Base-by-base conservation (phyloP, 345 rosid species). In the Abelmoschus esculentus region DNA sequence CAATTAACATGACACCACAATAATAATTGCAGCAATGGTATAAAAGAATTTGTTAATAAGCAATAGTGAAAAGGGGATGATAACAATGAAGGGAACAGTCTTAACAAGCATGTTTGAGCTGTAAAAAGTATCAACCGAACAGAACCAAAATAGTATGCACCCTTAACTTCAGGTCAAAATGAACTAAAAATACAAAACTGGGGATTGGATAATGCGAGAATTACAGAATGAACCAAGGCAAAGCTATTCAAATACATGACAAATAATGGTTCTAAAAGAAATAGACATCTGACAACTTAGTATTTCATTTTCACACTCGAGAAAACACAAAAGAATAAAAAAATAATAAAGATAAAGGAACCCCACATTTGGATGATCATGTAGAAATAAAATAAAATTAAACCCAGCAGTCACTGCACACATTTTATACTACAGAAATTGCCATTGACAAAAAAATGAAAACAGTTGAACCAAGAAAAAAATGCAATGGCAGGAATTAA, bases 1-100 rank as follows among this genome's bases (percentile, higher is more conserved):
- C 32, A 31, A 58, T 74, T 15, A 13, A 75, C 60, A 58, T 63
- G 54, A 69, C 10, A 59, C 56, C 53, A 34, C 28, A 12, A 12
- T 67, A 40, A 58, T 42, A 56, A 64, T 57, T n/a, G 32, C 61
- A 73, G 55, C 32, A 32, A 11, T 38, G 66, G 22, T n/a, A 7
- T 22, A 17, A 53, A 26, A 29, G 7, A 19, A 66, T 11, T 12
- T 8, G 61, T 18, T 50, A 58, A 58, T 17, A 40, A 38, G 31
- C 29, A 11, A 40, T 62, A 5, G 10, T 18, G 15, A 62, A 62
- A 38, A 38, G 18, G 36, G 1, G 7, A 42, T 15, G 3, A 22
- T 32, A 68, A 32, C 6, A 65, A 34, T 8, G 6, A 61, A 31
- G 44, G 42, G 15, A 58, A 54, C 15, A 14, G 47, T 29, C 50